Evolutionary conservation across 2,329 filamentous ascomycete species (phyloP), one percentile per base, ranked within the genome.

Genomic region (Zalaria sp.): DNA sequence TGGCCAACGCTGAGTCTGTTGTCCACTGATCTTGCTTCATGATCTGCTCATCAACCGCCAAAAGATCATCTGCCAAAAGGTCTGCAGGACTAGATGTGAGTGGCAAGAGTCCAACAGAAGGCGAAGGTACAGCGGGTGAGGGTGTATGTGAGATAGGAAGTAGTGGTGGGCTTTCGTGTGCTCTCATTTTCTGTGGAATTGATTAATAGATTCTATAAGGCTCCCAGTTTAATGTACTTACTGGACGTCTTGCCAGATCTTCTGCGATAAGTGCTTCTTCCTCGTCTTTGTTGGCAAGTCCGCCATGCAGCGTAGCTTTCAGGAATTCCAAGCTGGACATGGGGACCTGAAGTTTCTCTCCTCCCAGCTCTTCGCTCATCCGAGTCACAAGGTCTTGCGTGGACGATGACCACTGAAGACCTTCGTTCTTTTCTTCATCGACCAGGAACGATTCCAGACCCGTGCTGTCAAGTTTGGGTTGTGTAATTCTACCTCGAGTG

Each of bases 161-260:
- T 7, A 69, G 47, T 3, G 65, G 66, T n/a, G 66, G 66, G 3
- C 65, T 66, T 57, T 57, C 60, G 29, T 6, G 34, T 34, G 5
- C 25, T 25, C 25, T 32, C 34, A 29, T 18, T 11, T 29, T 39
- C 9, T 6, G 54, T 25, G 55, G 51, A 39, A 43, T 9, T 34
- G n/a, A 5, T 29, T 2, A 18, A 25, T 25, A 25, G 11, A 34
- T 35, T 32, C 4, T 28, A 39, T 25, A 25, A 25, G 39, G 27
- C 3, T 46, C 49, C 40, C 53, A 62, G 55, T 42, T 43, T 47
- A 38, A 49, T 52, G 34, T 46, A 49, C 3, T 27, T 31, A 4
- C 52, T 7, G 46, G 4, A 57, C 34, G 4, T 37, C 42, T 3
- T 57, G 52, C 8, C 47, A 25, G 31, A 36, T 59, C 54, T 8